A percentile compares a stretch with the other conserved stretches of the same genome.
phyloP scores from a whole-genome alignment of 345 rosid species.

The Trapa bicornis region DNA sequence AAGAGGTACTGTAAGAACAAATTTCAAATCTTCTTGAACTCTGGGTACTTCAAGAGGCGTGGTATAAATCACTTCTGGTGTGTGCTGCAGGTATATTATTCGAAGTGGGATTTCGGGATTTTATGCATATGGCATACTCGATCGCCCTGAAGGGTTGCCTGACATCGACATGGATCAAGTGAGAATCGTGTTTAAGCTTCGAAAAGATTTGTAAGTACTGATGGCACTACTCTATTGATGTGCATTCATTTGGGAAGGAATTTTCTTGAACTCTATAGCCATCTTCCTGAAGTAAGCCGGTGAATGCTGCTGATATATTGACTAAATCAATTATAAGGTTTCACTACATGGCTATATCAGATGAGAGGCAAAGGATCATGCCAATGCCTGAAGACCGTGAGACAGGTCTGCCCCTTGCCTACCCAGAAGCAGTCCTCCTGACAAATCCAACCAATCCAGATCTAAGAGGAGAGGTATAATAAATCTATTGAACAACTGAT shows the following conservation, averaged over 20 bases:
- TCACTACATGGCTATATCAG: conserved; percentile 63
- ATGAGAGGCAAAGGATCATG: conserved; percentile 60
- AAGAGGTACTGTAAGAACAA: conserved; percentile 39
- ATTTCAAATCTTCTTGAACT: neutral
- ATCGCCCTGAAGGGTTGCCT: conserved; percentile 68
- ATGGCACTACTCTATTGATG: neutral
- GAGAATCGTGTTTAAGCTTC: conserved; percentile 72
- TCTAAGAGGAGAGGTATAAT: conserved; percentile 60
- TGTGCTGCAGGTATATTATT: conserved; percentile 43
- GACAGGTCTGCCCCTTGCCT: conserved; percentile 35
- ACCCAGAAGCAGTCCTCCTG: conserved; percentile 75
- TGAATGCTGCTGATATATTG: conserved; percentile 1
- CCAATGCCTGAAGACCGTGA: conserved; percentile 45
- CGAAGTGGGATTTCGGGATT: conserved; percentile 60
- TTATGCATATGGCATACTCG: conserved; percentile 56
- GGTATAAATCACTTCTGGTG: neutral
- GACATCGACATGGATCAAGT: conserved; percentile 79
- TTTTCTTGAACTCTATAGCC: neutral
- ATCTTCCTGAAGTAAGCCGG: neutral
- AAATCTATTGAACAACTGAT: neutral
- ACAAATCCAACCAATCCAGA: conserved; percentile 41
- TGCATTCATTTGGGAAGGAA: neutral
- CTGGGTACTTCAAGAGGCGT: neutral
- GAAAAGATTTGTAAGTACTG: conserved; percentile 30
- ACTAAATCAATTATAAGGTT: conserved; percentile 29